Evolutionary conservation across 2,329 filamentous ascomycete species (phyloP).

Genomic region (Cladosporium sp.): DNA sequence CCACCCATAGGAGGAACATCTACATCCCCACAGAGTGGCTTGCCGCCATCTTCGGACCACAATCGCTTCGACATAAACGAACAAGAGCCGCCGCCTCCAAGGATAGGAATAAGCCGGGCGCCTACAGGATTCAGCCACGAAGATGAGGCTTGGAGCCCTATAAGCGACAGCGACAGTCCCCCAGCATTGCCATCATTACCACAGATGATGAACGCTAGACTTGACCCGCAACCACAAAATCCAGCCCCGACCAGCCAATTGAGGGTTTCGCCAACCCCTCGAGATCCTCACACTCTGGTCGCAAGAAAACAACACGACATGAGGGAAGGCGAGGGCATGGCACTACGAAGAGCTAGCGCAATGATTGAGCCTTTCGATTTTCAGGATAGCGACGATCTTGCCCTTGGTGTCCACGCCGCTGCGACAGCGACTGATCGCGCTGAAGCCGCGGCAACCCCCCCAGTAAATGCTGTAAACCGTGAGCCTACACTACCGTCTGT

Average conservation of each 20-base stretch:
- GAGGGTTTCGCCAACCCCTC: not conserved
- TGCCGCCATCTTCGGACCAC: not conserved
- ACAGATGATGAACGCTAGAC: not conserved
- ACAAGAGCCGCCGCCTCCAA: conserved; percentile 11
- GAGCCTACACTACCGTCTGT: not conserved
- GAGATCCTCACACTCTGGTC: not conserved
- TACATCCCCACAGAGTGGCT: not conserved
- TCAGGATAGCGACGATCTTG: conserved; percentile 16
- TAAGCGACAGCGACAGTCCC: conserved; percentile 44
- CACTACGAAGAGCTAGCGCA: conserved; percentile 27
- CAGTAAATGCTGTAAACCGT: not conserved
- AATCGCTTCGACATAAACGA: not conserved
- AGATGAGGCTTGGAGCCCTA: conserved; percentile 33
- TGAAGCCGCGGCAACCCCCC: conserved; percentile 5
- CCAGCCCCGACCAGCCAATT: not conserved
- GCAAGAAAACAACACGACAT: conserved; percentile 13
- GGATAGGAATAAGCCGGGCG: conserved; percentile 16
- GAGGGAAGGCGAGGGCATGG: conserved; percentile 26
- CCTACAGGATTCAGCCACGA: conserved; percentile 15
- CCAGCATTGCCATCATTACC: not conserved
- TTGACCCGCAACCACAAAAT: not conserved
- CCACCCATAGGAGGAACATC: not conserved
- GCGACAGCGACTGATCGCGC: conserved; percentile 9
- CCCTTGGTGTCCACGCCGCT: not conserved
- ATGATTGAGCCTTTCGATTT: conserved; percentile 21